Evolutionary conservation across 2,329 filamentous ascomycete genomes (phyloP).

Genomic region (Lithohypha guttulata): DNA sequence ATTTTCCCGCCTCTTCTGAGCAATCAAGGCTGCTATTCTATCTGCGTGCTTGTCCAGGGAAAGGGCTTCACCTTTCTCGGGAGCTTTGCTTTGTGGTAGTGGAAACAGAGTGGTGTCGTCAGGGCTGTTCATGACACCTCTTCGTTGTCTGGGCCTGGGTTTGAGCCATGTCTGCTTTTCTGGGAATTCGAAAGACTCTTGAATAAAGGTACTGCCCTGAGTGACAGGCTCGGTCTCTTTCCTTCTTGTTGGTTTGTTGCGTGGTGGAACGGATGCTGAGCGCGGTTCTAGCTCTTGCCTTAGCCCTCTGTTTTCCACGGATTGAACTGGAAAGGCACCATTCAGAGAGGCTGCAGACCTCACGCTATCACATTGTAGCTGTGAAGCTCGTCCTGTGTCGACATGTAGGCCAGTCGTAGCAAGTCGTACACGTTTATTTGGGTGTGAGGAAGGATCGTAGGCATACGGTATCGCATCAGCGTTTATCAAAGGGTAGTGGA

Average conservation of each 20-base stretch:
- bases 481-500: background rate
- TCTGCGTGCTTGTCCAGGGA: slow-evolving; percentile 8
- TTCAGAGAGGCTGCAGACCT: background rate
- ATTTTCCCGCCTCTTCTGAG: slow-evolving; percentile 8
- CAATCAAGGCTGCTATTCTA: slow-evolving; percentile 10
- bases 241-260: background rate
- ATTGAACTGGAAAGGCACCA: background rate
- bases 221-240: background rate
- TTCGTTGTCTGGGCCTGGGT: slow-evolving; percentile 3
- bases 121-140: background rate
- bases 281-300: background rate
- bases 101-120: background rate
- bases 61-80: slow-evolving; percentile 1
- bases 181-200: slow-evolving; percentile 4
- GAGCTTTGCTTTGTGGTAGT: background rate
- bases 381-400: background rate
- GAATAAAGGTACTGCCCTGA: background rate
- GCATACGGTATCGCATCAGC: background rate
- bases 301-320: background rate
- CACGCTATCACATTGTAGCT: background rate
- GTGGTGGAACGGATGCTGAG: slow-evolving; percentile 1
- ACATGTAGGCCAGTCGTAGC: background rate
- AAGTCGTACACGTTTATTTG: background rate
- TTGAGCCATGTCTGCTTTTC: slow-evolving; percentile 8
- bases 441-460: background rate